These are phyloP conservation scores for Suillus brevipes DNA, from an alignment of 768 basidiomycete species.

Conservation along the genomic window DNA sequence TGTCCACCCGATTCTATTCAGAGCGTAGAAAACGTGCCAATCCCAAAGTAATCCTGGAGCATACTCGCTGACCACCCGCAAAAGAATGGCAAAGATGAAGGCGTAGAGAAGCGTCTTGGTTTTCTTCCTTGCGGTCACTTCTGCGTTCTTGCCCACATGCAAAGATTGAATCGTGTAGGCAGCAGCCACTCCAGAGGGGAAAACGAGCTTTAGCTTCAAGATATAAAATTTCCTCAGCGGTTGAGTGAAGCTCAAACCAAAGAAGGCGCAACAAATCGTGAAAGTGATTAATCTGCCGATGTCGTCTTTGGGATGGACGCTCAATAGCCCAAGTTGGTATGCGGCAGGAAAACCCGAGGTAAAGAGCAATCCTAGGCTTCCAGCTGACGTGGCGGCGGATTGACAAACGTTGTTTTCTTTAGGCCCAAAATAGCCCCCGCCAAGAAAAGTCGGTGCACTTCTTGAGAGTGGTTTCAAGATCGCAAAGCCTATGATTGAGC, in stretches of 20 bases:
- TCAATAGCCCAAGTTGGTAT: conserved; percentile 54
- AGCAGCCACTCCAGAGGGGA: conserved; percentile 63
- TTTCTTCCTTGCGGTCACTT: conserved; percentile 54
- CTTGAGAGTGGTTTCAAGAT: conserved; percentile 58
- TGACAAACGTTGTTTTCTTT: conserved; percentile 48
- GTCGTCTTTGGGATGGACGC: conserved; percentile 48
- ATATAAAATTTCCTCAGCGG: conserved; percentile 63
- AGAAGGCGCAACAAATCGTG: conserved; percentile 53
- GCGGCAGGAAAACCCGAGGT: conserved; percentile 59
- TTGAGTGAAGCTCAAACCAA: conserved; percentile 66
- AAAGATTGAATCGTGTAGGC: conserved; percentile 64
- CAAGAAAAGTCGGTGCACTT: conserved; percentile 43
- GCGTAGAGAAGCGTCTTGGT: conserved; percentile 46
- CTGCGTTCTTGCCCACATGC: conserved; percentile 50
- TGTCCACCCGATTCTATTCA: conserved; percentile 56
- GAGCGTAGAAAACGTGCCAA: conserved; percentile 65
- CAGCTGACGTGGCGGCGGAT: conserved; percentile 39
- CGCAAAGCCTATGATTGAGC: conserved; percentile 39
- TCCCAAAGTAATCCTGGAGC: conserved; percentile 58
- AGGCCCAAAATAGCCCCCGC: conserved; percentile 58
- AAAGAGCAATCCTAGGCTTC: conserved; percentile 58
- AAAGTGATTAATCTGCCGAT: conserved; percentile 56
- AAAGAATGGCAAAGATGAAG: conserved; percentile 48
- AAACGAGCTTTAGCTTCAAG: conserved; percentile 58
- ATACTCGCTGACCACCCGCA: conserved; percentile 56